Conservation (phyloP, 768 basidiomycete species). For the Mycena crocata region DNA sequence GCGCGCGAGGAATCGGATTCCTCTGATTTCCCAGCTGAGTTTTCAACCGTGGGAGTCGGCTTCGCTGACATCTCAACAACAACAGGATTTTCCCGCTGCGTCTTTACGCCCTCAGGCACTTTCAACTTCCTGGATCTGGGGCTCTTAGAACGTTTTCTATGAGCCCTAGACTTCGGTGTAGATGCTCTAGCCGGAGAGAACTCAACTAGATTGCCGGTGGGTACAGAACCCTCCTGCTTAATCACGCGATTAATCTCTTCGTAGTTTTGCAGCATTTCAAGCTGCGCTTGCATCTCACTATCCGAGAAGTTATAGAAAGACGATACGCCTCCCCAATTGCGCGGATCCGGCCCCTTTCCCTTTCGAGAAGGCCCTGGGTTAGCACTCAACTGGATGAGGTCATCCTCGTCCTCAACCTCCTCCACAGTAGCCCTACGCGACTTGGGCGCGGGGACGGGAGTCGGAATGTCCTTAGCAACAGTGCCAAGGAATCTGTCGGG, state of each 20-base stretch:
- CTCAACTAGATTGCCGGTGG: neutral
- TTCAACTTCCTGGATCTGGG: neutral
- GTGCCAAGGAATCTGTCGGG: neutral
- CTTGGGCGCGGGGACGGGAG: neutral
- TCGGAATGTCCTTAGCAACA: neutral
- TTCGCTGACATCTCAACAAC: neutral
- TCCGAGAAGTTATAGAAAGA: neutral
- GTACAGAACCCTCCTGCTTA: neutral
- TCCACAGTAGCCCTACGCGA: neutral
- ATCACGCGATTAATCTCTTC: constrained; percentile 8
- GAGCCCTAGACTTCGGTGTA: neutral
- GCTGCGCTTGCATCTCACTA: neutral
- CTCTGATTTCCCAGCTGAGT: neutral
- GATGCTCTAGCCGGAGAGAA: neutral
- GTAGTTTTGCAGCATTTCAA: constrained; percentile 1
- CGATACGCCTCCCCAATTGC: constrained; percentile 10
- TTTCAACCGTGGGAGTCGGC: neutral
- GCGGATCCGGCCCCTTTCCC: constrained; percentile 16
- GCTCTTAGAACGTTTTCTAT: neutral
- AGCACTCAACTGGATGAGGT: neutral
- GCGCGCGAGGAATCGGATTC: neutral
- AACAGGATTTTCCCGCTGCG: neutral
- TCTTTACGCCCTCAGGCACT: neutral
- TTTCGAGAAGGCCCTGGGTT: constrained; percentile 8
- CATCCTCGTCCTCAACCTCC: constrained; percentile 12